Conservation (phyloP, 495 filamentous ascomycete species). For the Podospora didyma region DNA sequence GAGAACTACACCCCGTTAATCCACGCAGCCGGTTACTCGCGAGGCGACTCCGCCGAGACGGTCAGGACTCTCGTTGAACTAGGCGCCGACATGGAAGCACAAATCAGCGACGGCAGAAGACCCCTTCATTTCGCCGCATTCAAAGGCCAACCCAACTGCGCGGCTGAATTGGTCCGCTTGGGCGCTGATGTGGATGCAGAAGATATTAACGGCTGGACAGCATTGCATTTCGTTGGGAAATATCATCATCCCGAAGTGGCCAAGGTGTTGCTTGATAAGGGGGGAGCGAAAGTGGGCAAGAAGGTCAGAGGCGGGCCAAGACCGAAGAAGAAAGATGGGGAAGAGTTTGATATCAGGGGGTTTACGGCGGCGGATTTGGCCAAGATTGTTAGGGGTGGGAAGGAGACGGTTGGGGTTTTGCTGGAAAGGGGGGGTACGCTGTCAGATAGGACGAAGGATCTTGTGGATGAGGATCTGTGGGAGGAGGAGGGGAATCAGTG, state of each 20-base stretch:
- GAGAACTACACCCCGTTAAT: slow-evolving; percentile 6
- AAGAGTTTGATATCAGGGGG: slow-evolving; percentile 3
- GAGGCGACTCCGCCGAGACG: slow-evolving; percentile 1
- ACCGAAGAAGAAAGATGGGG: slow-evolving; percentile 4
- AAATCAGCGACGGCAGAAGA: not conserved
- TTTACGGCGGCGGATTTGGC: slow-evolving; percentile 7
- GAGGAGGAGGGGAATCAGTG: slow-evolving; percentile 1
- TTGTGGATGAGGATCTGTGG: slow-evolving; percentile 6
- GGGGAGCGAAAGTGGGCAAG: not conserved
- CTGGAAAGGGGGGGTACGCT: not conserved
- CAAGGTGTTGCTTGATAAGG: not conserved
- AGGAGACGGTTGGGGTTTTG: not conserved
- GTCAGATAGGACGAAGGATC: not conserved
- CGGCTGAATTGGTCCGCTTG: slow-evolving; percentile 1
- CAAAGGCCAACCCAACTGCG: slow-evolving; percentile 1
- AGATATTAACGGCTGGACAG: not conserved
- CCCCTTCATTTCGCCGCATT: slow-evolving; percentile 9
- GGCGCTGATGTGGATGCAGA: slow-evolving; percentile 1
- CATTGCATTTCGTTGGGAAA: slow-evolving; percentile 1
- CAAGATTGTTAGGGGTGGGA: slow-evolving; percentile 1
- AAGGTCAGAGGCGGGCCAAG: not conserved
- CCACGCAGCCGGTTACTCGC: slow-evolving; percentile 4
- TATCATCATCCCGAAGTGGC: not conserved
- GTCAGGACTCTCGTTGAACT: not conserved
- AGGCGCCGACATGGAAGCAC: not conserved